These are phyloP conservation scores for Seiridium cupressi DNA, from an alignment of 2,329 filamentous ascomycete genomes.

Conservation along the genomic window DNA sequence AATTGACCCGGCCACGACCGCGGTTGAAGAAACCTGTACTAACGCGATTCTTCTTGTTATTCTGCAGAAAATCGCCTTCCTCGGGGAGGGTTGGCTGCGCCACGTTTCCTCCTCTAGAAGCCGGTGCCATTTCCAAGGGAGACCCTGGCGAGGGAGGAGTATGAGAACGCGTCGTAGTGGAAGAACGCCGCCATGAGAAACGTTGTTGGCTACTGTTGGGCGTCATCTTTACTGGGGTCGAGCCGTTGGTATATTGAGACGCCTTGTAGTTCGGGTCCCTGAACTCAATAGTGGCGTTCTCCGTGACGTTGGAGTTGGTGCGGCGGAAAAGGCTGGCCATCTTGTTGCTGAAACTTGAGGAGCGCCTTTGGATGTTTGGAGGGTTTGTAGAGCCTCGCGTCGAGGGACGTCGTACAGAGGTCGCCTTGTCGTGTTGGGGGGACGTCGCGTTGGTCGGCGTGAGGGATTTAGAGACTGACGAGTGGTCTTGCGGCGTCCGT, in stretches of 20 bases:
- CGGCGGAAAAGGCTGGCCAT: conserved; percentile 14
- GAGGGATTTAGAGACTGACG: conserved; percentile 9
- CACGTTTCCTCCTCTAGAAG: conserved; percentile 17
- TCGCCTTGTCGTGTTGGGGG: conserved; percentile 3
- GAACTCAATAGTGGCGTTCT: conserved; percentile 19
- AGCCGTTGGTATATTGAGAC: conserved; percentile 18
- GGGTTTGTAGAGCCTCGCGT: not conserved
- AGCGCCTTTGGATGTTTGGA: not conserved
- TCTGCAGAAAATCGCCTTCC: conserved; percentile 42
- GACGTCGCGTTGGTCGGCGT: conserved; percentile 6
- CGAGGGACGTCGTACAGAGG: not conserved
- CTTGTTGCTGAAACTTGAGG: conserved; percentile 1
- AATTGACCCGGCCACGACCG: conserved; percentile 45
- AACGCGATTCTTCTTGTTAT: conserved; percentile 48
- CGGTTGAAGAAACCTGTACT: conserved; percentile 47
- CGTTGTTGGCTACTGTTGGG: conserved; percentile 22
- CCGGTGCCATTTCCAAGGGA: conserved; percentile 20
- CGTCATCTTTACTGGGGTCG: conserved; percentile 18
- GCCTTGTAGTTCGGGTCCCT: conserved; percentile 21
- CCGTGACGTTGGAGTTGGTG: conserved; percentile 22
- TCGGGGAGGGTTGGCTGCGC: conserved; percentile 33
- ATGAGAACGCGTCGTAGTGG: conserved; percentile 27
- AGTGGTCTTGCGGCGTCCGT: not conserved
- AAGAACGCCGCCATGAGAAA: conserved; percentile 29
- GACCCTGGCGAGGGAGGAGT: conserved; percentile 32